Evolutionary conservation across 2,329 filamentous ascomycete genomes (phyloP).

Genomic region (Stachybotrys echinatus): DNA sequence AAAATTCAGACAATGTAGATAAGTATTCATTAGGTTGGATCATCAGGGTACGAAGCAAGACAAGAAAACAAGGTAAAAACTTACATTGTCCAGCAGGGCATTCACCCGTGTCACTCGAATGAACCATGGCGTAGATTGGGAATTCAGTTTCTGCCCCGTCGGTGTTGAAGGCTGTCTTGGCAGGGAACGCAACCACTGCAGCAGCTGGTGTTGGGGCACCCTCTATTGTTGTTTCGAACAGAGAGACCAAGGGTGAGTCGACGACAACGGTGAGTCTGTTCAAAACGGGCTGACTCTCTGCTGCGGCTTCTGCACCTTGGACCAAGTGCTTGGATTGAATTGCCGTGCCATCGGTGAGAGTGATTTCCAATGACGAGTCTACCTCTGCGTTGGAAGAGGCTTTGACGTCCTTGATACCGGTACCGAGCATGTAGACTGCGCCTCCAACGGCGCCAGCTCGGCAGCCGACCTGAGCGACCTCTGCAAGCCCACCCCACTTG

Average conservation of each 20-base stretch:
- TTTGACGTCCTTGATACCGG: constrained; percentile 46
- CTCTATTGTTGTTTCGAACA: constrained; percentile 71
- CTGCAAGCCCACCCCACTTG: constrained; percentile 87
- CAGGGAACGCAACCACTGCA: constrained; percentile 62
- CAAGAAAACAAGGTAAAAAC: constrained; percentile 34
- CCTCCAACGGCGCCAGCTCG: constrained; percentile 88
- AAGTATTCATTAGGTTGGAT: constrained; percentile 81
- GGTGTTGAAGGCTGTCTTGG: constrained; percentile 34
- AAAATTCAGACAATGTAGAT: constrained; percentile 99
- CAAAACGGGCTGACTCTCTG: constrained; percentile 27
- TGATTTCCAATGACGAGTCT: constrained; percentile 32
- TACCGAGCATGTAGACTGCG: constrained; percentile 80
- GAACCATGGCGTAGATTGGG: constrained; percentile 59
- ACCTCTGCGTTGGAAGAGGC: constrained; percentile 12
- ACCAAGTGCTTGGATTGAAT: constrained; percentile 53
- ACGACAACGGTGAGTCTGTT: constrained; percentile 65
- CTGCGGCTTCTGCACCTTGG: constrained; percentile 29
- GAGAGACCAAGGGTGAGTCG: constrained; percentile 53
- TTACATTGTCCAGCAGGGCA: constrained; percentile 87
- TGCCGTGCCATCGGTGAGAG: constrained; percentile 51
- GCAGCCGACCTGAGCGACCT: constrained; percentile 87
- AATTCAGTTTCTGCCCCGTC: constrained; percentile 28
- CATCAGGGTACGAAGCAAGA: constrained; percentile 64
- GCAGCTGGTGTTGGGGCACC: constrained; percentile 72
- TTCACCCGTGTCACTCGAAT: constrained; percentile 89